Evolutionary conservation across 2,329 filamentous ascomycete genomes (phyloP).

Genomic region (Helicocarpus griseus): DNA sequence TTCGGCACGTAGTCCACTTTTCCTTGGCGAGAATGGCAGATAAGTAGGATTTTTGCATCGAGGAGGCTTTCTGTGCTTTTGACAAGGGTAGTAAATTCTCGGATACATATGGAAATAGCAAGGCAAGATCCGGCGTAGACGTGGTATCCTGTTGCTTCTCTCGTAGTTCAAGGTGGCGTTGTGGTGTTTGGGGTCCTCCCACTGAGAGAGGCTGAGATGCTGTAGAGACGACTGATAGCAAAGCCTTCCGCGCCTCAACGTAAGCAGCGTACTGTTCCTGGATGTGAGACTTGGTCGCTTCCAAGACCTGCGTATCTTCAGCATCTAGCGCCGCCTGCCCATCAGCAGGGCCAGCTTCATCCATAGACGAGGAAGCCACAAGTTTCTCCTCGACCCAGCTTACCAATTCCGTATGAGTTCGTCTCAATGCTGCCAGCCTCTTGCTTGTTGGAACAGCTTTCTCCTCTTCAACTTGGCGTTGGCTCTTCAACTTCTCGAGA

Average conservation of each 20-base stretch:
- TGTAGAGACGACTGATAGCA: conserved; percentile 27
- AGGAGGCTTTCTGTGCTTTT: conserved; percentile 27
- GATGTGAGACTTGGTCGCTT: conserved; percentile 25
- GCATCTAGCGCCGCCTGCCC: conserved; percentile 18
- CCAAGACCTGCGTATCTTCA: conserved; percentile 20
- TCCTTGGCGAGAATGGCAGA: conserved; percentile 30
- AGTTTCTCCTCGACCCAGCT: conserved; percentile 44
- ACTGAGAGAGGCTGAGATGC: conserved; percentile 25
- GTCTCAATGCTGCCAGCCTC: conserved; percentile 26
- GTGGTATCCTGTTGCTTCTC: neutral
- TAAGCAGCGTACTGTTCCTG: conserved; percentile 27
- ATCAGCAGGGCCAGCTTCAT: conserved; percentile 20
- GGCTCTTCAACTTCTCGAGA: conserved; percentile 18
- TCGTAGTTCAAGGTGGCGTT: neutral
- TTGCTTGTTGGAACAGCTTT: neutral
- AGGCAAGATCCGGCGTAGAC: conserved; percentile 3
- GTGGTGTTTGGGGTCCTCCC: conserved; percentile 12
- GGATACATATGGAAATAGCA: conserved; percentile 22
- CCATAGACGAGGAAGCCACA: conserved; percentile 21
- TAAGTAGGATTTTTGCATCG: conserved; percentile 29
- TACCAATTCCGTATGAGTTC: conserved; percentile 40
- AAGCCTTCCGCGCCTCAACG: conserved; percentile 24
- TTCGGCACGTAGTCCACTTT: conserved; percentile 25
- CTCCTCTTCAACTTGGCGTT: neutral
- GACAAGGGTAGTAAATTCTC: conserved; percentile 26